Evolutionary conservation across 331 rosid genomes (phyloP).

Genomic region (Malus hybrid): DNA sequence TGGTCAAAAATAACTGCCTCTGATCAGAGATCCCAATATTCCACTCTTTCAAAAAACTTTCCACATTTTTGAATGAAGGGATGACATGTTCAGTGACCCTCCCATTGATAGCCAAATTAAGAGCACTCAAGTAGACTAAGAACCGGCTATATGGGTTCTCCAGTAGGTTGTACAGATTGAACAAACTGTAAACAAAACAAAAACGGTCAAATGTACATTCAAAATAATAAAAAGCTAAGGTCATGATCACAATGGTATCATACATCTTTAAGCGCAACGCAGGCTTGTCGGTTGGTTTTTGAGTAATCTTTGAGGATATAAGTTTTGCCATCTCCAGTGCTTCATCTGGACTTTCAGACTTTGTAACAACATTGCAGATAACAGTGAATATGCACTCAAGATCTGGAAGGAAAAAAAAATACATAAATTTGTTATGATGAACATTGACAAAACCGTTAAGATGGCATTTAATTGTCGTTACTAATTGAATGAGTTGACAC

Average conservation of each 20-base stretch:
- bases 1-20: slow-evolving; percentile 60
- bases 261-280: slow-evolving; percentile 83
- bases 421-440: not conserved
- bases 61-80: slow-evolving; percentile 70
- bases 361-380: slow-evolving; percentile 79
- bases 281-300: slow-evolving; percentile 74
- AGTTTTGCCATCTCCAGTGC: slow-evolving; percentile 64
- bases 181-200: slow-evolving; percentile 42
- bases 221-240: not conserved
- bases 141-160: slow-evolving; percentile 66
- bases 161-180: slow-evolving; percentile 84
- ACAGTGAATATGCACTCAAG: slow-evolving; percentile 76
- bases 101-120: slow-evolving; percentile 62
- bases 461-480: not conserved
- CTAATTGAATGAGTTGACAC: not conserved
- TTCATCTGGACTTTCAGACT: slow-evolving; percentile 68
- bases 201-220: not conserved
- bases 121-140: slow-evolving; percentile 68
- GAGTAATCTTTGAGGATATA: slow-evolving; percentile 55
- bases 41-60: slow-evolving; percentile 90
- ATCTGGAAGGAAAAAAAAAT: slow-evolving; percentile 35
- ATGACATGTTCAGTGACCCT: slow-evolving; percentile 67
- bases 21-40: slow-evolving; percentile 65
- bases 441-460: not conserved
- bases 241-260: not conserved